phyloP scores from a whole-genome alignment of 768 basidiomycete species.

The Cyathus striatus region DNA sequence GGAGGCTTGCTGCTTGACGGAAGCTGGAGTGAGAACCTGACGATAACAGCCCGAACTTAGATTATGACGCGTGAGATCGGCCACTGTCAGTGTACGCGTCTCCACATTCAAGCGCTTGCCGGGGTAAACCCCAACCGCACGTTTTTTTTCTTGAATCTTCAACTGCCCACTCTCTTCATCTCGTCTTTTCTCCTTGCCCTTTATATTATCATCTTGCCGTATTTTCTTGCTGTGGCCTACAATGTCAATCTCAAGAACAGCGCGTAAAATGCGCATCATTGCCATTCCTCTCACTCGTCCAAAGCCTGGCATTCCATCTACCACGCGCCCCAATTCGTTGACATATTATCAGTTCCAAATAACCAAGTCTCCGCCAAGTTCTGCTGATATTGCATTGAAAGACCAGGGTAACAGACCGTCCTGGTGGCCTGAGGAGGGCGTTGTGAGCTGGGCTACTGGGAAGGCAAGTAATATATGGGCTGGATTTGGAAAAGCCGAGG shows the following conservation, averaged over 20 bases:
- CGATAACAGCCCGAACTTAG: no score
- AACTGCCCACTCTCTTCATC: background rate
- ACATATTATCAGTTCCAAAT: constrained; percentile 45
- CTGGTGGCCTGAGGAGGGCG: constrained; percentile 30
- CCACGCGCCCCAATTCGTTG: constrained; percentile 15
- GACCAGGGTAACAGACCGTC: constrained; percentile 17
- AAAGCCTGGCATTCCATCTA: constrained; percentile 3
- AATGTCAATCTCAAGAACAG: constrained; percentile 15
- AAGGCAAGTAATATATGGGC: constrained; percentile 61
- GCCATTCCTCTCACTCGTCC: constrained; percentile 40
- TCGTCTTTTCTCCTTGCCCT: background rate
- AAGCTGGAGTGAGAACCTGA: no score
- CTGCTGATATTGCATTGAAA: constrained; percentile 6
- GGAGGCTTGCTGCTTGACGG: no score
- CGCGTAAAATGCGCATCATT: constrained; percentile 36
- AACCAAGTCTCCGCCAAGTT: constrained; percentile 11
- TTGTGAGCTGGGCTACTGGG: constrained; percentile 39
- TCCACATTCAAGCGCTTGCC: no score
- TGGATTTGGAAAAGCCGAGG: constrained; percentile 61
- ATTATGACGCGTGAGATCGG: constrained; percentile 1
- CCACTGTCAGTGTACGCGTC: background rate
- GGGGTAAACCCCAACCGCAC: no score
- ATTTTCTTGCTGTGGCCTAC: background rate
- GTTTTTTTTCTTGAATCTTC: background rate
- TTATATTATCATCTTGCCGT: background rate